These are phyloP conservation scores for Spinellus fusiger DNA, from an alignment of 192 early-diverging fungal genomes.

Conservation along the genomic window DNA sequence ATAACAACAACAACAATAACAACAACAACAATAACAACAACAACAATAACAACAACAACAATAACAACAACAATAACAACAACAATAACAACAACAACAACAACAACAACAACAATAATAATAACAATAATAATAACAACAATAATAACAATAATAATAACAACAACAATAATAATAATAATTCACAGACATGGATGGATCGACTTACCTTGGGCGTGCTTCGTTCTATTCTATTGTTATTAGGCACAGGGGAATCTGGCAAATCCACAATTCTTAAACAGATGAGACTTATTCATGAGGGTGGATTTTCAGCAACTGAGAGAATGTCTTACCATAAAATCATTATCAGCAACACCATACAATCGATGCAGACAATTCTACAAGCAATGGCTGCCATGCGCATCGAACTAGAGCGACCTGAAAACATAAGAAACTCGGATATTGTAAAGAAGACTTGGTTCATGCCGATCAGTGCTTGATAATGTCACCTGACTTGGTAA, in stretches of 20 bases:
- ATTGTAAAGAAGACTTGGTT: slow-evolving; percentile 77
- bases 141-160: too few relatives aligned
- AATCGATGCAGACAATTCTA: slow-evolving; percentile 90
- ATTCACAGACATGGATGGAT: too few relatives aligned
- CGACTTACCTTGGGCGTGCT: too few relatives aligned
- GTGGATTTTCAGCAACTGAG: slow-evolving; percentile 80
- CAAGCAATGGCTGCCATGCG: slow-evolving; percentile 89
- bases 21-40: too few relatives aligned
- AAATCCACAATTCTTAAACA: slow-evolving; percentile 95
- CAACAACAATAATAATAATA: too few relatives aligned
- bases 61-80: too few relatives aligned
- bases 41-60: too few relatives aligned
- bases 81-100: slow-evolving; percentile 1
- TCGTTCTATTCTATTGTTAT: neutral
- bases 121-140: too few relatives aligned
- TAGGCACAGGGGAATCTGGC: slow-evolving; percentile 86
- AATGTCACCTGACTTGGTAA: slow-evolving; percentile 66
- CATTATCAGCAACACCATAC: slow-evolving; percentile 89
- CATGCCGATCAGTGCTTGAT: slow-evolving; percentile 78
- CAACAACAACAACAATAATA: neutral
- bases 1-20: too few relatives aligned
- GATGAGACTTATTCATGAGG: slow-evolving; percentile 95
- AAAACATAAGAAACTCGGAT: slow-evolving; percentile 61
- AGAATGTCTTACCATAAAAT: slow-evolving; percentile 89
- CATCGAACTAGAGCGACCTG: slow-evolving; percentile 59